Base-by-base conservation (phyloP, 2,329 filamentous ascomycete species). In the Boeremia exigua region DNA sequence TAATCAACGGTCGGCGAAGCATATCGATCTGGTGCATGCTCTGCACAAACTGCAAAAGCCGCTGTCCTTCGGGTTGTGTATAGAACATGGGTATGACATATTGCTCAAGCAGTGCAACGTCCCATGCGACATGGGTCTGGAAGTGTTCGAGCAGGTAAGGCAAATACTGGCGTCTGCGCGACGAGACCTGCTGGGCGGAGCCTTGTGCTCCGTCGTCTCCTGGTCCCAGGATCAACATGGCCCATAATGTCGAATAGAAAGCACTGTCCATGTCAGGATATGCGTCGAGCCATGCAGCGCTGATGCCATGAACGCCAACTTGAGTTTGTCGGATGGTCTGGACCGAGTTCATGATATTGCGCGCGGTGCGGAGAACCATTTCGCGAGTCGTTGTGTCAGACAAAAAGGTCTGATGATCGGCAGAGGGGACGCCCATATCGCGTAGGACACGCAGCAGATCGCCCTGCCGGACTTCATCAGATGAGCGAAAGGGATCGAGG, bases 341-440 rank as follows among this genome's bases (percentile, higher is more conserved):
- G 39, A 92, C 80, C 1, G 90, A 90, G 40, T 87, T 87, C 65
- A 90, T 82, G 62, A 98, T 93, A 75, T 96, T 97, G 65, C 88
- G 87, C 12, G 88, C 87, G 9, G 89, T 90, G 48, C 92, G 87
- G 64, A 90, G 81, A 7, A 92, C 86, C 61, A 96, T 86, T 51
- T 88, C 84, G 2, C 84, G 79, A 1, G 86, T 84, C 0, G 81
- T 79, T 1, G 90, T 88, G 9, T 89, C 84, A 3, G 81, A 79
- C 17, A 96, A 79, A 62, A 89, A 88, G 78, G 80, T 56, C 65
- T 70, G 58, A 76, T 78, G 71, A 28, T 77, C 71, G 10, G 66
- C 44, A 8, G 60, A 44, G 0, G 76, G 72, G 5, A 77, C 77
- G 10, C 82, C 81, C 63, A 85, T 71, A 23, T 82, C 79, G 36